phyloP scores from a whole-genome alignment of 2,329 filamentous ascomycete species.

The Lizonia empirigonia region DNA sequence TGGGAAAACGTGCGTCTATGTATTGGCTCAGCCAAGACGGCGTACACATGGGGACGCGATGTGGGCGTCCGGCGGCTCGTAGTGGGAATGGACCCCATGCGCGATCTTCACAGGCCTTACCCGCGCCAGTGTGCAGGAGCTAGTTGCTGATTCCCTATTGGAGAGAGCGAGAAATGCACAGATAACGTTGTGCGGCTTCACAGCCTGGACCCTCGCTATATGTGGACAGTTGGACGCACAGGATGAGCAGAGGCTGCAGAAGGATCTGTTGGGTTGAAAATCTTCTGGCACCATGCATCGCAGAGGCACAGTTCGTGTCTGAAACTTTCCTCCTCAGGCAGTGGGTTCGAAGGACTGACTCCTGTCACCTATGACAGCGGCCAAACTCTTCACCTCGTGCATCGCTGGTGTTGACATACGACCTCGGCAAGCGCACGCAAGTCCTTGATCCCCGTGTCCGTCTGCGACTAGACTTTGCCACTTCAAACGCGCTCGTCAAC shows the following conservation, averaged over 20 bases:
- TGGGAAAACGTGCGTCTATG: conserved; percentile 42
- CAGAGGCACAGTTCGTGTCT: conserved; percentile 2
- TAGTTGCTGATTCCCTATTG: conserved; percentile 17
- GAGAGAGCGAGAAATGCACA: conserved; percentile 7
- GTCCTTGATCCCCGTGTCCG: not conserved
- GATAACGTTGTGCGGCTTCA: conserved; percentile 17
- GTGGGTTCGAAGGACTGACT: not conserved
- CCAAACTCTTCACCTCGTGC: conserved; percentile 8
- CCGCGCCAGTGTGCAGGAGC: conserved; percentile 16
- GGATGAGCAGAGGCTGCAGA: conserved; percentile 14
- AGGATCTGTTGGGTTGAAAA: conserved; percentile 13
- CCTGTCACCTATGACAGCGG: conserved; percentile 9
- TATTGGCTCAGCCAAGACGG: conserved; percentile 41
- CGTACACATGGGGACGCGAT: conserved; percentile 12
- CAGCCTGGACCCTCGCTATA: conserved; percentile 8
- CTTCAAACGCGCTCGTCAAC: conserved; percentile 6
- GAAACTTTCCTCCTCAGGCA: not conserved
- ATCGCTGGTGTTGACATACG: conserved; percentile 1
- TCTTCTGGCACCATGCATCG: not conserved
- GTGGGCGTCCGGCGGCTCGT: conserved; percentile 16
- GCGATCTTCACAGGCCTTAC: conserved; percentile 20
- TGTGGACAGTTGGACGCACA: conserved; percentile 6
- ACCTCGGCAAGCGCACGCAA: not conserved
- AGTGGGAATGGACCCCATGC: conserved; percentile 16
- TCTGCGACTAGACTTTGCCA: conserved; percentile 3